Evolutionary conservation across 495 filamentous ascomycete genomes (phyloP).

Genomic region (Wilcoxina mikolae): DNA sequence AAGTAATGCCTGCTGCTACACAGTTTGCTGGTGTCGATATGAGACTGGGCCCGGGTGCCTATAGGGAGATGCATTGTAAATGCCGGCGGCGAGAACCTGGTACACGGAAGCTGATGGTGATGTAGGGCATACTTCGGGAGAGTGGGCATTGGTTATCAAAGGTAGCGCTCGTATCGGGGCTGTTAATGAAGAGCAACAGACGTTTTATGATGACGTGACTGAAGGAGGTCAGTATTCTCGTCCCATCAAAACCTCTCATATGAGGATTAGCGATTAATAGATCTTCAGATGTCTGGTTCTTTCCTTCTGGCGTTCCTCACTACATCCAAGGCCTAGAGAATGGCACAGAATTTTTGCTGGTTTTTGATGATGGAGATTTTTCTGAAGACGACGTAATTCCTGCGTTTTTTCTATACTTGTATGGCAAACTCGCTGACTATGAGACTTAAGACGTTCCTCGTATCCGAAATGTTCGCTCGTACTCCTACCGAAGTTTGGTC

Average conservation of each 20-base stretch:
- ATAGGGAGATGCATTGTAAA: constrained; percentile 53
- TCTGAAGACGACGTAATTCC: constrained; percentile 37
- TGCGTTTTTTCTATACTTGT: background rate
- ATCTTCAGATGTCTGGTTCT: constrained; percentile 3
- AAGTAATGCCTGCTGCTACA: constrained; percentile 47
- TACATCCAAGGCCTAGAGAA: constrained; percentile 50
- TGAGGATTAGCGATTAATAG: background rate
- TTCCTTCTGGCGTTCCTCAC: constrained; percentile 43
- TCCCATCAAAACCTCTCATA: constrained; percentile 34
- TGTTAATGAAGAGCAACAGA: constrained; percentile 47
- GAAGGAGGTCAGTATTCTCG: constrained; percentile 56
- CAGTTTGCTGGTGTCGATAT: constrained; percentile 68
- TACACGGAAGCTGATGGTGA: background rate
- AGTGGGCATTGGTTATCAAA: constrained; percentile 53
- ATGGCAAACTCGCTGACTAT: background rate
- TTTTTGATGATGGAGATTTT: constrained; percentile 57
- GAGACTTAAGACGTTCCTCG: constrained; percentile 49
- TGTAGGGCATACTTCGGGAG: constrained; percentile 45
- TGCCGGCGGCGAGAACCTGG: background rate
- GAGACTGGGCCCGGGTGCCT: constrained; percentile 50
- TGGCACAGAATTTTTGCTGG: constrained; percentile 53
- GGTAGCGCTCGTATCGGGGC: constrained; percentile 47
- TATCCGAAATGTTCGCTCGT: constrained; percentile 46
- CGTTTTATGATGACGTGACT: constrained; percentile 50
- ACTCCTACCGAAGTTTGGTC: constrained; percentile 49